Evolutionary conservation across 805 yeast species (phyloP).

Genomic region (Myxozyma vanderwaltii): DNA sequence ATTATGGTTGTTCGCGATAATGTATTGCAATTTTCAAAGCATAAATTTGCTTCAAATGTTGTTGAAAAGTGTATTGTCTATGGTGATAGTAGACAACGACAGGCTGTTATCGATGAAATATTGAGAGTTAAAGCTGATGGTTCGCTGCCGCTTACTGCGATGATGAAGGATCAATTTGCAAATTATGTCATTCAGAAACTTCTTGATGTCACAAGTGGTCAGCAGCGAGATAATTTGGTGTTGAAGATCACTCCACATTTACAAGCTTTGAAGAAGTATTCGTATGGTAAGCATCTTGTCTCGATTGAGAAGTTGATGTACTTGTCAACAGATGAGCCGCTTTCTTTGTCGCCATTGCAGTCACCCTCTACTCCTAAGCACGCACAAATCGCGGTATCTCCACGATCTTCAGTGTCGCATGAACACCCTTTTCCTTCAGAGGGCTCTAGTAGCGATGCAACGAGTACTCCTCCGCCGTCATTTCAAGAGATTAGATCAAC

Average conservation of each 20-base stretch:
- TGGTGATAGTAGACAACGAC: slow-evolving; percentile 66
- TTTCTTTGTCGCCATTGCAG: background rate
- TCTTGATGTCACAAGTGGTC: slow-evolving; percentile 75
- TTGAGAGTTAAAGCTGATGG: slow-evolving; percentile 44
- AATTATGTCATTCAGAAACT: slow-evolving; percentile 95
- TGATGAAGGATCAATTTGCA: slow-evolving; percentile 98
- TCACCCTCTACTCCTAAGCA: slow-evolving; percentile 4
- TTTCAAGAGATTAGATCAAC: slow-evolving; percentile 18
- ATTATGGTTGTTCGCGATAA: slow-evolving; percentile 68
- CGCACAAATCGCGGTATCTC: slow-evolving; percentile 1
- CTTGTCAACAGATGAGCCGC: slow-evolving; percentile 19
- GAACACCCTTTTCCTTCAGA: background rate
- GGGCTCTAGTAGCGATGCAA: slow-evolving; percentile 6
- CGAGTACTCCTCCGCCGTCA: slow-evolving; percentile 18
- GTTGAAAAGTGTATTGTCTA: slow-evolving; percentile 88
- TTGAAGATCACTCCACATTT: slow-evolving; percentile 77
- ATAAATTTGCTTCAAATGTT: slow-evolving; percentile 96
- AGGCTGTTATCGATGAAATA: slow-evolving; percentile 65
- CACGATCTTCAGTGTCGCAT: slow-evolving; percentile 10
- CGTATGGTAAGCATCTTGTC: slow-evolving; percentile 68
- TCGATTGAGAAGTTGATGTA: slow-evolving; percentile 34
- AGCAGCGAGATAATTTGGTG: slow-evolving; percentile 69
- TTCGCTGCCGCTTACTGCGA: slow-evolving; percentile 56
- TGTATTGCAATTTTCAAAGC: slow-evolving; percentile 84
- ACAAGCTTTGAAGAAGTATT: slow-evolving; percentile 66